These are phyloP conservation scores for Coccomyxa sp. DNA, from an alignment of 139 green algal genomes.

Conservation along the genomic window DNA sequence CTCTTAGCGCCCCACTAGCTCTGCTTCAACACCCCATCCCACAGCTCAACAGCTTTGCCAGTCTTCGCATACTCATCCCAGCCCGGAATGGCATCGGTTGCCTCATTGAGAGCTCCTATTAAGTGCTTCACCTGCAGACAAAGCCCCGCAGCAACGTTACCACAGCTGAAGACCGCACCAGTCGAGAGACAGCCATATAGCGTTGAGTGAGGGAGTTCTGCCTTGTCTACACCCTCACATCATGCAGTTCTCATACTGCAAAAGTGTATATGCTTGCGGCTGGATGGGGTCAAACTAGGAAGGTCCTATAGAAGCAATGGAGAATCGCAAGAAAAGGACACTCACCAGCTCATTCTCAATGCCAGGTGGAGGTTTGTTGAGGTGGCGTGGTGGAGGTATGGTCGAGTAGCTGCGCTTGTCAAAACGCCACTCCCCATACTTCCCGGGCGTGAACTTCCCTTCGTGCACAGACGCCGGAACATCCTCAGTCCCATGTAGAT, in stretches of 20 bases:
- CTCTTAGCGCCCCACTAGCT: too few relatives aligned
- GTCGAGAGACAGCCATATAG: not conserved
- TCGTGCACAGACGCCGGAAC: too few relatives aligned
- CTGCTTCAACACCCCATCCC: too few relatives aligned
- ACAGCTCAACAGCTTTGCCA: slow-evolving; percentile 39
- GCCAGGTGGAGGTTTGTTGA: slow-evolving; percentile 51
- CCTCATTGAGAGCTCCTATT: slow-evolving; percentile 54
- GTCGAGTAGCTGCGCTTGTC: slow-evolving; percentile 87
- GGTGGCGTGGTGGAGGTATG: slow-evolving; percentile 54
- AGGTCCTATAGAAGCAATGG: not conserved
- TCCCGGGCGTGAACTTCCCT: slow-evolving; percentile 72
- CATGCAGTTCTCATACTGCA: not conserved
- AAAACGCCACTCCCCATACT: slow-evolving; percentile 89
- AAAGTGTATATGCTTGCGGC: not conserved
- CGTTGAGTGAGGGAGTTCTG: not conserved
- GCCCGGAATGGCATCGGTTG: slow-evolving; percentile 54
- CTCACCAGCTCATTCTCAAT: slow-evolving; percentile 84
- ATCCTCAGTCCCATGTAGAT: too few relatives aligned
- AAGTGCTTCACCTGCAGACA: slow-evolving; percentile 39
- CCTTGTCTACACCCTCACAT: not conserved
- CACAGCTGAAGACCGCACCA: not conserved
- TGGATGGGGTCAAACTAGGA: not conserved
- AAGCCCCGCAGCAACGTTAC: not conserved
- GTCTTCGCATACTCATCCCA: slow-evolving; percentile 75
- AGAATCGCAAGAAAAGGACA: not conserved